These are phyloP conservation scores for Penicillium sp. DNA, from an alignment of 2,329 filamentous ascomycete genomes.

Conservation along the genomic window DNA sequence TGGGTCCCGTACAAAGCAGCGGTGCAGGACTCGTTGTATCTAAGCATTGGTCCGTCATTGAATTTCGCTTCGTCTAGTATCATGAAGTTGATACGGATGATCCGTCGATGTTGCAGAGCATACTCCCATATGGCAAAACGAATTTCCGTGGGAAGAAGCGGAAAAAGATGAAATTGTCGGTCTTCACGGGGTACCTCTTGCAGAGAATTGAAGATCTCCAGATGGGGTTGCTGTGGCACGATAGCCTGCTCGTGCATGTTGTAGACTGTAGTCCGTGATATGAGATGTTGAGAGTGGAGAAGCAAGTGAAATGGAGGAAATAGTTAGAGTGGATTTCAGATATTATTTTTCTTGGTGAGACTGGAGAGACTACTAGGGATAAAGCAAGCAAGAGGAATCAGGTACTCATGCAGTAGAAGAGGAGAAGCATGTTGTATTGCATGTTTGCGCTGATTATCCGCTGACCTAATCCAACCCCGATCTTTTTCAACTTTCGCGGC, in stretches of 20 bases:
- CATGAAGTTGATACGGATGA: not conserved
- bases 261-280: not conserved
- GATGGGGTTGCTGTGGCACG: not conserved
- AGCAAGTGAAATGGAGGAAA: not conserved
- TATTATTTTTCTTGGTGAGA: not conserved
- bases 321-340: not conserved
- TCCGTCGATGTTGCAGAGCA: not conserved
- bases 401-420: not conserved
- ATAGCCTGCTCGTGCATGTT: not conserved
- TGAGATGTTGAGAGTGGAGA: not conserved
- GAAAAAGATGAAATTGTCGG: not conserved
- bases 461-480: conserved; percentile 2
- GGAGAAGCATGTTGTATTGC: not conserved
- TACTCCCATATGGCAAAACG: not conserved
- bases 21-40: not conserved
- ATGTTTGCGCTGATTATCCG: not conserved
- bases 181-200: not conserved
- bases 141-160: not conserved
- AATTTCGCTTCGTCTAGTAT: not conserved
- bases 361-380: not conserved
- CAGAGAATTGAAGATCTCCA: not conserved
- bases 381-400: not conserved
- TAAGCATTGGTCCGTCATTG: not conserved
- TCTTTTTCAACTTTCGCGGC: conserved; percentile 18
- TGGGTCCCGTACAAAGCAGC: not conserved